These are phyloP conservation scores for Ceratobasidium sp. DNA, from an alignment of 1,284 basidiomycete species.

Conservation along the genomic window DNA sequence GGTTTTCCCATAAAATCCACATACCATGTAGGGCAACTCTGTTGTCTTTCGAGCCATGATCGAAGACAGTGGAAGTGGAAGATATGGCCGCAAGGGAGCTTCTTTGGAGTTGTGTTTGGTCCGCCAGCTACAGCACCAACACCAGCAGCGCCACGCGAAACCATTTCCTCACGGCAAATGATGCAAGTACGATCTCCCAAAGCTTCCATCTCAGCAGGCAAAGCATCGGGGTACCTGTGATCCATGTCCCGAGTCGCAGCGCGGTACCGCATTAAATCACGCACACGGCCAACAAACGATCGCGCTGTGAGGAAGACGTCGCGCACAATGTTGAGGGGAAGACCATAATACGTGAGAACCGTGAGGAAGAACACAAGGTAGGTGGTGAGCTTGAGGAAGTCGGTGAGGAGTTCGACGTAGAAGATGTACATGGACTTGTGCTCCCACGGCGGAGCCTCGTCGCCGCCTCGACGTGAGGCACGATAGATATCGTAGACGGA, in stretches of 20 bases:
- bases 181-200: constrained; percentile 95
- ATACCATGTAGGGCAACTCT: constrained; percentile 81
- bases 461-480: constrained; percentile 78
- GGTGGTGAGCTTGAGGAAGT: constrained; percentile 91
- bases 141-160: constrained; percentile 49
- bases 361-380: constrained; percentile 94
- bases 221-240: constrained; percentile 93
- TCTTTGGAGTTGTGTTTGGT: constrained; percentile 96
- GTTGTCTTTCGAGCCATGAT: constrained; percentile 97
- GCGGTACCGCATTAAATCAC: constrained; percentile 90
- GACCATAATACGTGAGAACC: constrained; percentile 93
- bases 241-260: constrained; percentile 98
- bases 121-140: constrained; percentile 62
- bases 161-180: constrained; percentile 99
- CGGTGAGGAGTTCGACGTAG: constrained; percentile 93
- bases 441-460: constrained; percentile 94
- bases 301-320: constrained; percentile 96
- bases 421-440: constrained; percentile 97
- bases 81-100: constrained; percentile 94
- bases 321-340: constrained; percentile 95
- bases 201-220: constrained; percentile 79
- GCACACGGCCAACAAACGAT: constrained; percentile 87
- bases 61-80: constrained; percentile 98
- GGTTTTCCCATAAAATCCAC: constrained; percentile 50
- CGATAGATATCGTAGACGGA: constrained; percentile 84